phyloP scores from a whole-genome alignment of 768 basidiomycete species.

The Termitomyces sp. region DNA sequence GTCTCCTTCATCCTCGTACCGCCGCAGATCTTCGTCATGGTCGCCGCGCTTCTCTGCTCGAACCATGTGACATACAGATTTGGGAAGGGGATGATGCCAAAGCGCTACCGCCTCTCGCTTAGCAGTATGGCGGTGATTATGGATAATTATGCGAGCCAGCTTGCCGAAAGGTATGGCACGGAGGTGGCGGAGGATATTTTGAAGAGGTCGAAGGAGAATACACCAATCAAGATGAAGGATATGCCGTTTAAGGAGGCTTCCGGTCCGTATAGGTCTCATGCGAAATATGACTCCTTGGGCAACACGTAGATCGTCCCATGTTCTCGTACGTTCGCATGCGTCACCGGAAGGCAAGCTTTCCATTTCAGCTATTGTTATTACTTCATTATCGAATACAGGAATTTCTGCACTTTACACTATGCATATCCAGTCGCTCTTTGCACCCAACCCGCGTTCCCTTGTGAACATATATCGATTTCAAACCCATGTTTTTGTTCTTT shows the following conservation, averaged over 20 bases:
- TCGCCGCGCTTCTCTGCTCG: constrained; percentile 61
- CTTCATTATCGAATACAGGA: not conserved
- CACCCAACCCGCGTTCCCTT: not conserved
- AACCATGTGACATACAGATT: constrained; percentile 86
- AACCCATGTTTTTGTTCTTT: not conserved
- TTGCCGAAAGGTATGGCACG: constrained; percentile 62
- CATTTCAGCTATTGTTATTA: not conserved
- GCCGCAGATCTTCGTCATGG: constrained; percentile 57
- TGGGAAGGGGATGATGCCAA: constrained; percentile 87
- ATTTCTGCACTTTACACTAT: not conserved
- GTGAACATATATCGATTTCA: not conserved
- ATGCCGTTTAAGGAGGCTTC: constrained; percentile 17
- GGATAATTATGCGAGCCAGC: constrained; percentile 74
- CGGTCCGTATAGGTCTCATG: constrained; percentile 6
- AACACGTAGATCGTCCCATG: not conserved
- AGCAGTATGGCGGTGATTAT: constrained; percentile 74
- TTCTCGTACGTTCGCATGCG: no score
- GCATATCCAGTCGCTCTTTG: not conserved
- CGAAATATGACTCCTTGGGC: constrained; percentile 20
- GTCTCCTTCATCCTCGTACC: constrained; percentile 63
- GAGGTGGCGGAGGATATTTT: constrained; percentile 52
- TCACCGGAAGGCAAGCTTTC: not conserved
- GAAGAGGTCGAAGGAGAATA: constrained; percentile 42
- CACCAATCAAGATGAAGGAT: constrained; percentile 23
- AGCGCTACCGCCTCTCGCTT: constrained; percentile 69